phyloP scores from a whole-genome alignment of 345 rosid species.

The Melastoma malabathricum region DNA sequence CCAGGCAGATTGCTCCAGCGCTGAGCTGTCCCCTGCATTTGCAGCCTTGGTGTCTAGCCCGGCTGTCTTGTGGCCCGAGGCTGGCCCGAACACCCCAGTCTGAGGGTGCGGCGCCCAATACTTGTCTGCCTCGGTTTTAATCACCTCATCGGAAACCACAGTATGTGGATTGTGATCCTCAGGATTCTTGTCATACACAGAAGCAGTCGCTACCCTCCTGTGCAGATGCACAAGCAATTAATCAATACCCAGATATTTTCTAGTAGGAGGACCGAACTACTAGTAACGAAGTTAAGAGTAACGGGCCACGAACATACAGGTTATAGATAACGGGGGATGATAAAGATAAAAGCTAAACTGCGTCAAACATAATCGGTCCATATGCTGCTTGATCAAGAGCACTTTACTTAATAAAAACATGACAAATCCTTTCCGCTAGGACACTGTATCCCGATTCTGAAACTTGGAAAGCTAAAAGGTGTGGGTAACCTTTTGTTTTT shows the following conservation, averaged over 20 bases:
- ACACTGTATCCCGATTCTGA: too few species aligned
- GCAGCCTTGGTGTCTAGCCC: conserved; percentile 10
- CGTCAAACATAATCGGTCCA: too few species aligned
- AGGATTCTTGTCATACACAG: conserved; percentile 73
- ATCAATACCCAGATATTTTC: neutral
- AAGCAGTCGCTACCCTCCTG: conserved; percentile 40
- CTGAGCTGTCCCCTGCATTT: conserved; percentile 10
- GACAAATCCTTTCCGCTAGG: too few species aligned
- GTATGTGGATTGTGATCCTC: conserved; percentile 45
- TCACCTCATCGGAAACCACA: conserved; percentile 59
- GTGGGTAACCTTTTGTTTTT: too few species aligned
- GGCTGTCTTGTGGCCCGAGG: conserved; percentile 18
- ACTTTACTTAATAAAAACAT: too few species aligned
- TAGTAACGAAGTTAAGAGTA: neutral
- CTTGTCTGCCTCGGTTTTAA: conserved; percentile 47
- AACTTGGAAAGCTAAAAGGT: too few species aligned
- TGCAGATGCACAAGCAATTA: neutral
- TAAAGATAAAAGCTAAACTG: too few species aligned
- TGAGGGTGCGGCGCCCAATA: conserved; percentile 95
- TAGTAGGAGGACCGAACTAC: too few species aligned
- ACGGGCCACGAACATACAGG: neutral
- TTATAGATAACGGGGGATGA: neutral
- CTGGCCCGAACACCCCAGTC: conserved; percentile 88
- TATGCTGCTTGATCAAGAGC: too few species aligned
- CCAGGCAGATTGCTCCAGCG: conserved; percentile 79